phyloP scores from a whole-genome alignment of 257 asterid species.

The Gentiana dahurica region DNA sequence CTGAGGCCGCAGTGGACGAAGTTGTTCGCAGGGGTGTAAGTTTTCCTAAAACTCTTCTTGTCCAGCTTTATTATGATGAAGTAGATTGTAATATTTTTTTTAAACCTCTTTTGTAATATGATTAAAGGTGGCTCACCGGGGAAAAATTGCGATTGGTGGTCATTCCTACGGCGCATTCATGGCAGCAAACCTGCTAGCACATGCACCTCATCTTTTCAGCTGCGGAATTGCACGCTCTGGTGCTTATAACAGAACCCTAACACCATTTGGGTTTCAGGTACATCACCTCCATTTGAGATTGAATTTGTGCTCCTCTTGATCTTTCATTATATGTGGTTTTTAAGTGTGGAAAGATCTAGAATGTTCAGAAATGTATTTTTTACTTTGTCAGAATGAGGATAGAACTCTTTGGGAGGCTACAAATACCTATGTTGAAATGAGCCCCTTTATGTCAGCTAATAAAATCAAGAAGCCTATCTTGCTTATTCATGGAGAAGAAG shows the following conservation, averaged over 20 bases:
- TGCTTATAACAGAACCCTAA: constrained; percentile 94
- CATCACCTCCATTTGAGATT: constrained; percentile 2
- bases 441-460: constrained; percentile 91
- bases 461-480: constrained; percentile 93
- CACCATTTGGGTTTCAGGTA: constrained; percentile 99
- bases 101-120: constrained; percentile 13
- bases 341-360: neutral
- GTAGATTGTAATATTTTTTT: neutral
- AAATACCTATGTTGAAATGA: constrained; percentile 70
- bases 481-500: constrained; percentile 98
- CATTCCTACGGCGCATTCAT: constrained; percentile 99
- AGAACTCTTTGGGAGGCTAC: constrained; percentile 99
- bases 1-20: constrained; percentile 97
- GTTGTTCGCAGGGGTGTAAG: constrained; percentile 91
- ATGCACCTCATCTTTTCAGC: constrained; percentile 91
- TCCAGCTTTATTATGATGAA: neutral
- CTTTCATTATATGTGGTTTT: neutral
- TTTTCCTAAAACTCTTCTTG: constrained; percentile 13
- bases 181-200: constrained; percentile 98
- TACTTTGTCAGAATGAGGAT: constrained; percentile 64
- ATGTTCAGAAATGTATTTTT: neutral
- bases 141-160: constrained; percentile 91
- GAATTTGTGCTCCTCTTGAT: neutral
- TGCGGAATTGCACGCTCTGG: constrained; percentile 99
- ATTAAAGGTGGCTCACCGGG: constrained; percentile 85